Evolutionary conservation across 1,139 yeast species (phyloP).

Genomic region (Hanseniaspora sp.): DNA sequence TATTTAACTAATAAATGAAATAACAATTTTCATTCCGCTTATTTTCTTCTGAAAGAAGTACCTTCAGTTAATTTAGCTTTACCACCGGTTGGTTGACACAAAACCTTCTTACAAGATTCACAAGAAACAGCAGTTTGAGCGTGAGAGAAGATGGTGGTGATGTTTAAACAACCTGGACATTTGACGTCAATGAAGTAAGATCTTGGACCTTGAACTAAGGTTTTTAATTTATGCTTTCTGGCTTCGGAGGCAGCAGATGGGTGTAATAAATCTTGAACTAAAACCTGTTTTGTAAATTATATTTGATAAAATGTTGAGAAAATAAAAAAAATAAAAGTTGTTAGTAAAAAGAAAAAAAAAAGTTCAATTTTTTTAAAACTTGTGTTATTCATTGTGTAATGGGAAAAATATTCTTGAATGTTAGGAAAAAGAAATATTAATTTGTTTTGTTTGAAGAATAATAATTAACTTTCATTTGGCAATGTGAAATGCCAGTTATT

Average conservation of each 20-base stretch:
- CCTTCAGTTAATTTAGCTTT: slow-evolving; percentile 99
- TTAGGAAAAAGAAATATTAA: too few species aligned
- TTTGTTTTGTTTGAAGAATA: too few species aligned
- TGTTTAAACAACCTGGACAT: slow-evolving; percentile 98
- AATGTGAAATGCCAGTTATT: too few species aligned
- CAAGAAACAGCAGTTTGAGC: slow-evolving; percentile 99
- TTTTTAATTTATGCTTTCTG: slow-evolving; percentile 93
- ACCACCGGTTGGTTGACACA: slow-evolving; percentile 99
- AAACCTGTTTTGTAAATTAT: slow-evolving; percentile 44
- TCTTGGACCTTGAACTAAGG: slow-evolving; percentile 95
- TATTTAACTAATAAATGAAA: neutral
- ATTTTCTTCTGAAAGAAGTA: slow-evolving; percentile 98
- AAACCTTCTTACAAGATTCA: slow-evolving; percentile 95
- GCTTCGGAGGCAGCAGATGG: slow-evolving; percentile 95
- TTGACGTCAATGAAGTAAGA: slow-evolving; percentile 99
- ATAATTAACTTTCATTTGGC: too few species aligned
- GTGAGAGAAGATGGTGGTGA: slow-evolving; percentile 98
- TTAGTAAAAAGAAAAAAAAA: slow-evolving; percentile 9
- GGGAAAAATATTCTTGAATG: neutral
- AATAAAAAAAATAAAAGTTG: neutral
- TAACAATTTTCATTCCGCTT: slow-evolving; percentile 30
- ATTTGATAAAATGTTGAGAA: neutral
- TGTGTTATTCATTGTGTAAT: neutral
- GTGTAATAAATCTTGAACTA: slow-evolving; percentile 96
- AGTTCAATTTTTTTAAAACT: neutral